phyloP scores from a whole-genome alignment of 2,329 filamentous ascomycete genomes.

The Cercospora zeae-maydis region DNA sequence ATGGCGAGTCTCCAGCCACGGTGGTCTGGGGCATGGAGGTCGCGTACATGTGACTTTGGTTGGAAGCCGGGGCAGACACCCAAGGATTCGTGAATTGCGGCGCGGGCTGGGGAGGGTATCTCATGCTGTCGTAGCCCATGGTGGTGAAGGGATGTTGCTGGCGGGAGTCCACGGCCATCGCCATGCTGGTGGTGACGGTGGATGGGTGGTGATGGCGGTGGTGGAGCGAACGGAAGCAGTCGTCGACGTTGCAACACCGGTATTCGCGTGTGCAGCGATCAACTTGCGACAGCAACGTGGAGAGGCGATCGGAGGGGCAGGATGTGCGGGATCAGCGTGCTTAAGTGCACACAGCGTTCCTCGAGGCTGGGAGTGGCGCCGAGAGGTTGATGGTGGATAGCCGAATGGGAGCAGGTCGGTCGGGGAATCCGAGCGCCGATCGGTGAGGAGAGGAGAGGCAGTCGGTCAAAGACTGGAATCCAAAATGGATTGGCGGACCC shows the following conservation, averaged over 20 bases:
- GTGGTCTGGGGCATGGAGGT: constrained; percentile 60
- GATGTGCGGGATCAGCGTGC: constrained; percentile 50
- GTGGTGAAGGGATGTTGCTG: constrained; percentile 65
- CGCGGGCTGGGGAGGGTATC: constrained; percentile 53
- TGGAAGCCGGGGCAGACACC: constrained; percentile 58
- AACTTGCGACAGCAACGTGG: constrained; percentile 43
- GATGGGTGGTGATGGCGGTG: constrained; percentile 13
- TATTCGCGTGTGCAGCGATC: constrained; percentile 25
- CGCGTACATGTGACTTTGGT: constrained; percentile 61
- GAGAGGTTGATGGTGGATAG: constrained; percentile 16
- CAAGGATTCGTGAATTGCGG: constrained; percentile 91
- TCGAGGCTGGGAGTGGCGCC: constrained; percentile 30
- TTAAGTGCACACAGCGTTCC: constrained; percentile 34
- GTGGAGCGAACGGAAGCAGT: constrained; percentile 21
- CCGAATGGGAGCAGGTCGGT: too few species aligned
- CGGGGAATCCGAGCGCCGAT: constrained; percentile 21
- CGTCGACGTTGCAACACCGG: constrained; percentile 22
- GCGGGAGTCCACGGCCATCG: constrained; percentile 89
- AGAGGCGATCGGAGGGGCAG: constrained; percentile 45
- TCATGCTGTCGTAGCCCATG: constrained; percentile 77
- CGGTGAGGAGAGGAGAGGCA: constrained; percentile 11
- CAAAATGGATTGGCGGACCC: too few species aligned
- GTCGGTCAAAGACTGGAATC: too few species aligned
- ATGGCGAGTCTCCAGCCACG: constrained; percentile 51
- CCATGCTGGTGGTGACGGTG: constrained; percentile 55